Conservation (phyloP, 164 flowering plant species). For the Warburgia ugandensis region DNA sequence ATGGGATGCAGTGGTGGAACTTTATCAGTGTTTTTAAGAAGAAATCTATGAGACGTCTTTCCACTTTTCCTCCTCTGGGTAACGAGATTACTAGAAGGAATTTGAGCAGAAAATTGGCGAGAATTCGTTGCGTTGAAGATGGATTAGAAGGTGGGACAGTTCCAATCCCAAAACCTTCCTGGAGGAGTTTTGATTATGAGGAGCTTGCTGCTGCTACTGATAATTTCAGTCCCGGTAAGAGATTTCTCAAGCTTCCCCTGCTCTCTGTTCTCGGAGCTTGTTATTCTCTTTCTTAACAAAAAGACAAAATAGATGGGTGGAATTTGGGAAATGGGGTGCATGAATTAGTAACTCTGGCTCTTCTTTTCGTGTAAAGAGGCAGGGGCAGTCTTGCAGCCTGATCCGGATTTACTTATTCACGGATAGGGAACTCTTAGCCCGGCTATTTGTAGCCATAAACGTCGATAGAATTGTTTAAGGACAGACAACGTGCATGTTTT, state of each 20-base stretch:
- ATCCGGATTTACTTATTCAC: too few species aligned
- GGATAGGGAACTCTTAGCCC: too few species aligned
- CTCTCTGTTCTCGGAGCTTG: background rate
- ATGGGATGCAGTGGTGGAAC: conserved; percentile 43
- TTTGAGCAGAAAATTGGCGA: conserved; percentile 35
- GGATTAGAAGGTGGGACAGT: conserved; percentile 20
- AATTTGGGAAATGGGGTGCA: too few species aligned
- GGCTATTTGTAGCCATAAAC: too few species aligned
- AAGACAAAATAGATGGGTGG: background rate
- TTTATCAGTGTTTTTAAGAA: conserved; percentile 40
- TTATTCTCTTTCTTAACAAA: background rate
- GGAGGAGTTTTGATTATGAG: conserved; percentile 51
- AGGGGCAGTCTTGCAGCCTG: too few species aligned
- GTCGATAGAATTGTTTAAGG: too few species aligned
- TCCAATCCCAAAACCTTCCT: conserved; percentile 42
- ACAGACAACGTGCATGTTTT: too few species aligned
- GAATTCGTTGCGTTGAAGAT: conserved; percentile 33
- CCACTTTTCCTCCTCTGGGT: conserved; percentile 39
- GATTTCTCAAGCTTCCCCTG: background rate
- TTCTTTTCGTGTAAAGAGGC: too few species aligned
- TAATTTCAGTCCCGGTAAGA: conserved; percentile 63
- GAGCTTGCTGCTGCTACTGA: conserved; percentile 76
- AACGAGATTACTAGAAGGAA: conserved; percentile 39
- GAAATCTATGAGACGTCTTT: conserved; percentile 48
- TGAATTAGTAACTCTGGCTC: too few species aligned